Conservation (phyloP, 176 grass and related monocot species). For the Ensete glaucum region DNA sequence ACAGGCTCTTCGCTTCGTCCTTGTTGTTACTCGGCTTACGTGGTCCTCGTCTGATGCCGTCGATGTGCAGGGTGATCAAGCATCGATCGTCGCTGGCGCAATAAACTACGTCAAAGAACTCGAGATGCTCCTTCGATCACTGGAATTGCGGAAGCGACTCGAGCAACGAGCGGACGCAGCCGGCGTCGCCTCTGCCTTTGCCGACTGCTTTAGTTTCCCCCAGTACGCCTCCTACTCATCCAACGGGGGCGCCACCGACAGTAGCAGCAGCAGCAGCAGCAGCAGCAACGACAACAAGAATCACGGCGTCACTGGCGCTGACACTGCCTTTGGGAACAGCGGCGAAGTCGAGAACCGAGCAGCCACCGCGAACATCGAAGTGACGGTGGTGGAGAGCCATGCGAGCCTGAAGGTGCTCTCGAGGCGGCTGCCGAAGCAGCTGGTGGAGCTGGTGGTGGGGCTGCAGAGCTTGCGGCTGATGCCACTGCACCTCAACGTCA, state of each 20-base stretch:
- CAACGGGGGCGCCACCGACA: no score
- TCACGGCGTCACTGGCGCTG: neutral
- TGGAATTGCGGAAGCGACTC: constrained; percentile 52
- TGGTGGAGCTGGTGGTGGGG: constrained; percentile 40
- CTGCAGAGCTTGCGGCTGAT: constrained; percentile 58
- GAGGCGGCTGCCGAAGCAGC: constrained; percentile 51
- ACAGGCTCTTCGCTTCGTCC: neutral
- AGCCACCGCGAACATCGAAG: constrained; percentile 44
- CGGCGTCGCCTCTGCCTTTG: constrained; percentile 33
- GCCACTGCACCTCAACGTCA: constrained; percentile 74
- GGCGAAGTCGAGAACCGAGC: constrained; percentile 3
- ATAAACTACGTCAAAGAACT: constrained; percentile 91
- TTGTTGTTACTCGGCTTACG: no score
- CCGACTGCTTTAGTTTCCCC: constrained; percentile 64
- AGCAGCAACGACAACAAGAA: neutral
- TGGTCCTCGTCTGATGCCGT: no score
- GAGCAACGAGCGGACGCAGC: constrained; percentile 9
- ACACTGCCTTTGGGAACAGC: neutral
- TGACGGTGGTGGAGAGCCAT: no score
- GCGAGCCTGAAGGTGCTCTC: constrained; percentile 40
- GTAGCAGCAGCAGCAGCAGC: constrained; percentile 9
- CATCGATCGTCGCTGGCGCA: constrained; percentile 77
- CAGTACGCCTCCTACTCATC: constrained; percentile 44
- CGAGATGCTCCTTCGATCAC: constrained; percentile 56
- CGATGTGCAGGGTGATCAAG: constrained; percentile 58